A percentile compares a stretch with the other conserved stretches of the same genome.
These are phyloP conservation scores for Ailanthus altissimus DNA, from an alignment of 345 rosid species.

Conservation along the genomic window DNA sequence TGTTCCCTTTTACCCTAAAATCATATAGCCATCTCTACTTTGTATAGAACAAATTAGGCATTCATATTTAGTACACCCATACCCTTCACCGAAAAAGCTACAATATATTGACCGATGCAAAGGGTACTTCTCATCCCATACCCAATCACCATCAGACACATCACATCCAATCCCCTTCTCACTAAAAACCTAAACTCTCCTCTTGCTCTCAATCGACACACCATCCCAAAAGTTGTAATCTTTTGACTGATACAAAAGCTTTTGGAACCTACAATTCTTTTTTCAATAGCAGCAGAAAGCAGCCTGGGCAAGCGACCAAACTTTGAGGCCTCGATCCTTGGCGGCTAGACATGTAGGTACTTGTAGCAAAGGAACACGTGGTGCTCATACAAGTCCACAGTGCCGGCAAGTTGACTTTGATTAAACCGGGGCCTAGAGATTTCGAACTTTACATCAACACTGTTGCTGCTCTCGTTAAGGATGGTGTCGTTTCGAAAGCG, in stretches of 20 bases:
- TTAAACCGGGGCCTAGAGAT: slow-evolving; percentile 79
- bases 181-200: slow-evolving; percentile 59
- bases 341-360: slow-evolving; percentile 92
- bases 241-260: too few relatives aligned
- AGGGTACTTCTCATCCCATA: slow-evolving; percentile 89
- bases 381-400: slow-evolving; percentile 81
- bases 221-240: too few relatives aligned
- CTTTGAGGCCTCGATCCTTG: slow-evolving; percentile 95
- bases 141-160: slow-evolving; percentile 86
- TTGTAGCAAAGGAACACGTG: slow-evolving; percentile 94
- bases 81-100: slow-evolving; percentile 75
- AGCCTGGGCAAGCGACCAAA: slow-evolving; percentile 98
- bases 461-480: slow-evolving; percentile 39
- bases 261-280: too few relatives aligned
- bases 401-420: slow-evolving; percentile 61
- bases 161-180: slow-evolving; percentile 62
- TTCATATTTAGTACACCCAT: slow-evolving; percentile 86
- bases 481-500: slow-evolving; percentile 81
- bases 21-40: slow-evolving; percentile 99
- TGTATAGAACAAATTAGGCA: slow-evolving; percentile 79
- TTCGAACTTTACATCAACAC: slow-evolving; percentile 65
- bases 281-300: slow-evolving; percentile 71
- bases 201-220: slow-evolving; percentile 25
- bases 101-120: slow-evolving; percentile 85
- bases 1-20: slow-evolving; percentile 90